phyloP scores from a whole-genome alignment of 768 basidiomycete species.

The Xerocomellus chrysenteron region DNA sequence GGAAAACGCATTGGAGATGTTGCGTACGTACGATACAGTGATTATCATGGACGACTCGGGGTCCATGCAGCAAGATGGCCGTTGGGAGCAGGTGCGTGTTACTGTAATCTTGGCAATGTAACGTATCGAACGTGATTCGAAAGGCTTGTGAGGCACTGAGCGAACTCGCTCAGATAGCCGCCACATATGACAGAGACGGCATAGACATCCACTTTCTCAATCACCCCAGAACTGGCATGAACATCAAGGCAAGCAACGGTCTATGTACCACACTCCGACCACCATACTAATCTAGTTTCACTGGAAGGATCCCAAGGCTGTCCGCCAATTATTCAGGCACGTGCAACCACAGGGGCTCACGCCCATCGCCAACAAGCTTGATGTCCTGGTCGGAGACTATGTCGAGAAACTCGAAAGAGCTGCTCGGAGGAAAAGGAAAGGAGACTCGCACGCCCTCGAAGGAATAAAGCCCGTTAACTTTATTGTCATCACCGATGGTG shows the following conservation, averaged over 20 bases:
- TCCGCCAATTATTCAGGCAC: slow-evolving; percentile 43
- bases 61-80: slow-evolving; percentile 46
- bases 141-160: slow-evolving; percentile 32
- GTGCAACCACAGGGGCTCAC: slow-evolving; percentile 46
- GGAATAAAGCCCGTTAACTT: slow-evolving; percentile 56
- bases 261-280: not conserved
- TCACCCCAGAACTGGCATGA: slow-evolving; percentile 28
- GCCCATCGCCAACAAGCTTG: slow-evolving; percentile 44
- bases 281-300: not conserved
- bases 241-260: slow-evolving; percentile 38
- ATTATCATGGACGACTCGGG: slow-evolving; percentile 61
- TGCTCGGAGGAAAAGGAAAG: slow-evolving; percentile 20
- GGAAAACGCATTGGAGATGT: slow-evolving; percentile 34
- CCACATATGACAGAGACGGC: slow-evolving; percentile 54
- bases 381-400: slow-evolving; percentile 40
- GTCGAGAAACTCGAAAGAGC: slow-evolving; percentile 35
- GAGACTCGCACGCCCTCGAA: slow-evolving; percentile 24
- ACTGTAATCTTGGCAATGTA: not conserved
- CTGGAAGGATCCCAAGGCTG: slow-evolving; percentile 35
- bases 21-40: slow-evolving; percentile 54
- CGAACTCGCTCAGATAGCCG: slow-evolving; percentile 47
- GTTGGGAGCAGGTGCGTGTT: slow-evolving; percentile 50
- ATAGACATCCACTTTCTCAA: slow-evolving; percentile 67
- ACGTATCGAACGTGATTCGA: not conserved
- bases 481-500: slow-evolving; percentile 65